A percentile compares a stretch with the other conserved stretches of the same genome.
Evolutionary conservation across 2,329 filamentous ascomycete species (phyloP).

Genomic region (Fusarium concolor): DNA sequence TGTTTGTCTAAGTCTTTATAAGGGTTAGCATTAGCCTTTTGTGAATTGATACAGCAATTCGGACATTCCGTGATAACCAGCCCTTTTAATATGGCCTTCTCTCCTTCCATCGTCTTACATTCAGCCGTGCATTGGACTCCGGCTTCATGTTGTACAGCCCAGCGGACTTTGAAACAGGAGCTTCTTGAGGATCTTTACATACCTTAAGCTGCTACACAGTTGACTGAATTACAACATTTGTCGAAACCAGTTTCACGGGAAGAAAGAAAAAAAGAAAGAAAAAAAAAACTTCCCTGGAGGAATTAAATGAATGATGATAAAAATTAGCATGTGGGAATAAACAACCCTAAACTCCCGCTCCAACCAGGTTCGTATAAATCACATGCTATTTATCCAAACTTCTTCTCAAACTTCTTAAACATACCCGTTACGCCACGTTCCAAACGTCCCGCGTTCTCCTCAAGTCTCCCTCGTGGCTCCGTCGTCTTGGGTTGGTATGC

Average conservation of each 20-base stretch:
- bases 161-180: not conserved
- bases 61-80: not conserved
- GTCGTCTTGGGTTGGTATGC: constrained; percentile 56
- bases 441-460: constrained; percentile 72
- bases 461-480: constrained; percentile 65
- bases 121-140: not conserved
- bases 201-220: not conserved
- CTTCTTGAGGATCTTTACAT: not conserved
- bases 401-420: constrained; percentile 84
- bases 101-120: not conserved
- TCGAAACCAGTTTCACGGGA: not conserved
- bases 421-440: constrained; percentile 78
- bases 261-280: too few relatives aligned
- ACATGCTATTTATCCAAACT: constrained; percentile 62
- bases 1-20: not conserved
- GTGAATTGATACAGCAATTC: not conserved
- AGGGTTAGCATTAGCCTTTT: not conserved
- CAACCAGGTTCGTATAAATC: not conserved
- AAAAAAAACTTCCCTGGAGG: too few relatives aligned
- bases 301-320: not conserved
- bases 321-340: constrained; percentile 24
- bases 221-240: not conserved
- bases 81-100: not conserved
- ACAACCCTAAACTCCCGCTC: constrained; percentile 28
- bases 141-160: not conserved